Base-by-base conservation (phyloP, 2,329 filamentous ascomycete genomes). In the Dactylellina drechsleri region DNA sequence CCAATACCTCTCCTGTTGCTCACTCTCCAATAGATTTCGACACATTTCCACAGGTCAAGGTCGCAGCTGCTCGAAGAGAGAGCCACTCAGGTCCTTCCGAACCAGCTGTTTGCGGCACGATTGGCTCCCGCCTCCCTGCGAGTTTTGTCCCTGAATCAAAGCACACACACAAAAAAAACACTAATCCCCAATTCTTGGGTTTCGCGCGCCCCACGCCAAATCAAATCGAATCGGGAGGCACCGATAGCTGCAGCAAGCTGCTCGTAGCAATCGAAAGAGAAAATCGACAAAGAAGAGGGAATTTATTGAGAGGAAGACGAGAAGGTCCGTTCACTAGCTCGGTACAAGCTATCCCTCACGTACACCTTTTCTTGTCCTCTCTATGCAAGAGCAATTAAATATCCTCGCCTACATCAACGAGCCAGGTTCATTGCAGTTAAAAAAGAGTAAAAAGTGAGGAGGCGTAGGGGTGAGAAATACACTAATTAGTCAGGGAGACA, bases 41-140 rank as follows among this genome's bases (percentile, higher is more conserved):
- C 68, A 56, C 56, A 73, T 47, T 36, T 56, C 31, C 10, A 36
- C 5, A 36, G 10, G 31, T 10, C 66, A 36, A 57, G 16, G 68
- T 66, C 54, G 52, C 64, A 23, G 56, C 59, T 66, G 31, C 5
- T 5, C 31, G 6, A 36, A 36, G 31, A 7, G 31, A 73, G 61
- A 23, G 66, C 62, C 62, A 66, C 62, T 66, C 36, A 36, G 31
- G 31, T 10, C 28, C 15, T 50, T 52, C 70, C 47, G 70, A 74
- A 66, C 68, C 70, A 74, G 62, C 62, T 74, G 70, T 74, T 74
- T 74, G 57, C 70, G 64, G 70, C 66, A 74, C 70, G 62, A 74
- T 74, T 74, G 70, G 70, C 70, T 74, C 64, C 57, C 62, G 56
- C 68, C 28, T 67, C 70, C 70, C 62, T 67, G 62, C 62, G 70